Evolutionary conservation across 768 basidiomycete species (phyloP).

Genomic region (Amanita fuliginea): DNA sequence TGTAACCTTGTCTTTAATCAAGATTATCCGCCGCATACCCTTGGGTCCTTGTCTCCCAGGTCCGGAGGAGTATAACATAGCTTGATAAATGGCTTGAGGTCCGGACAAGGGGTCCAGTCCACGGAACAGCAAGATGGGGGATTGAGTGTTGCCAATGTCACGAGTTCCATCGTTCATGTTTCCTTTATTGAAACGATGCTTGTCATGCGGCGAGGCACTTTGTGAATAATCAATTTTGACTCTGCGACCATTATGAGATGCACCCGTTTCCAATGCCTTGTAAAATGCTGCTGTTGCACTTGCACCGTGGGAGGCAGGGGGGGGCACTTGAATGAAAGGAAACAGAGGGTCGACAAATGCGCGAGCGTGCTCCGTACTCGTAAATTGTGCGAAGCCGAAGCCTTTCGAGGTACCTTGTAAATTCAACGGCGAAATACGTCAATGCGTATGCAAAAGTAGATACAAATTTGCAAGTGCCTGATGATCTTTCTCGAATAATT

Average conservation of each 20-base stretch:
- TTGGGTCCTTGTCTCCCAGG: constrained; percentile 65
- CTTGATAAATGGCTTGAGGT: constrained; percentile 78
- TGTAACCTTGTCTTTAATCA: constrained; percentile 83
- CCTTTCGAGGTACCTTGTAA: constrained; percentile 87
- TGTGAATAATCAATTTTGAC: constrained; percentile 96
- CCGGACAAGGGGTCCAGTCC: constrained; percentile 83
- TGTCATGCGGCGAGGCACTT: constrained; percentile 65
- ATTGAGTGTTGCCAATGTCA: constrained; percentile 84
- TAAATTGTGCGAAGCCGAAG: constrained; percentile 95
- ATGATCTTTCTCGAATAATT: constrained; percentile 92
- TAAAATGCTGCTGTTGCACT: constrained; percentile 62
- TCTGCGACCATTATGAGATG: constrained; percentile 67
- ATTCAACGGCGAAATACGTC: constrained; percentile 58
- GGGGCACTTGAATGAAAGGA: constrained; percentile 89
- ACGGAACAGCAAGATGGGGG: constrained; percentile 78
- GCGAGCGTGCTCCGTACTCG: constrained; percentile 74
- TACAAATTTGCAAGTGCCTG: constrained; percentile 89
- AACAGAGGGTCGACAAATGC: constrained; percentile 87
- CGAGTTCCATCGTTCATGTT: constrained; percentile 88
- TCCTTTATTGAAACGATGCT: constrained; percentile 44
- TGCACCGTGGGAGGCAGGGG: constrained; percentile 80
- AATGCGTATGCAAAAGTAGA: constrained; percentile 60
- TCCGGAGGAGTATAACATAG: constrained; percentile 78
- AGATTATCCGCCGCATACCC: constrained; percentile 79
- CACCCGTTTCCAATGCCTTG: constrained; percentile 62